A percentile compares a stretch with the other conserved stretches of the same genome.
Evolutionary conservation across 129 eudicot species (phyloP).

Genomic region (Mikania micrantha): DNA sequence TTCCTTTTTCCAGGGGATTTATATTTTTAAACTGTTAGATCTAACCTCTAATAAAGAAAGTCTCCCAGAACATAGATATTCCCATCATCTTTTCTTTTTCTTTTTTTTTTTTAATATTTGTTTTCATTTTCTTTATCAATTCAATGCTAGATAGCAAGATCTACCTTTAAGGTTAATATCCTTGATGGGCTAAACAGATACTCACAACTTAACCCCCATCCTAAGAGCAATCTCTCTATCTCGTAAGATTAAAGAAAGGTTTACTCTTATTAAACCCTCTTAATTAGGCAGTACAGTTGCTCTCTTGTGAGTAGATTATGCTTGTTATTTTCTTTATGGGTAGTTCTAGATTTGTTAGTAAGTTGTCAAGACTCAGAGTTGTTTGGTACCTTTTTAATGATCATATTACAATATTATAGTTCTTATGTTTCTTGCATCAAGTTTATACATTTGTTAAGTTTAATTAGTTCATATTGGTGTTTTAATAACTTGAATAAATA

Average conservation of each 20-base stretch:
- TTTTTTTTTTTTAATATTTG: background rate
- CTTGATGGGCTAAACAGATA: constrained; percentile 1
- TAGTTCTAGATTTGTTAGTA: background rate
- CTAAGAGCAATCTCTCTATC: too few species aligned
- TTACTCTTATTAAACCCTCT: too few species aligned
- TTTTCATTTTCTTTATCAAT: background rate
- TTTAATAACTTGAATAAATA: background rate
- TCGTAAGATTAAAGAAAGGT: too few species aligned
- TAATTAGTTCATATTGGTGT: background rate
- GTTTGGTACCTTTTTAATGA: too few species aligned
- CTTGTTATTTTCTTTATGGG: too few species aligned
- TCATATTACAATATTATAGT: too few species aligned
- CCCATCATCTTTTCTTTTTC: background rate
- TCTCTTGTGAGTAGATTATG: too few species aligned
- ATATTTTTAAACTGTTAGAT: constrained; percentile 3
- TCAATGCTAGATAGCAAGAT: constrained; percentile 6
- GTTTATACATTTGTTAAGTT: background rate
- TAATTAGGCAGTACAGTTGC: too few species aligned
- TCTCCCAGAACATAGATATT: background rate
- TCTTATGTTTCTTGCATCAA: constrained; percentile 2
- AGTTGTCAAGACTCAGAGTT: background rate
- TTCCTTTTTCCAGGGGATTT: background rate
- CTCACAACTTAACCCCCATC: too few species aligned
- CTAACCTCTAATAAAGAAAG: constrained; percentile 3
- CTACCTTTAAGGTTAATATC: constrained; percentile 7